Evolutionary conservation across 306 rosid species (phyloP).

Genomic region (Prunus mume): DNA sequence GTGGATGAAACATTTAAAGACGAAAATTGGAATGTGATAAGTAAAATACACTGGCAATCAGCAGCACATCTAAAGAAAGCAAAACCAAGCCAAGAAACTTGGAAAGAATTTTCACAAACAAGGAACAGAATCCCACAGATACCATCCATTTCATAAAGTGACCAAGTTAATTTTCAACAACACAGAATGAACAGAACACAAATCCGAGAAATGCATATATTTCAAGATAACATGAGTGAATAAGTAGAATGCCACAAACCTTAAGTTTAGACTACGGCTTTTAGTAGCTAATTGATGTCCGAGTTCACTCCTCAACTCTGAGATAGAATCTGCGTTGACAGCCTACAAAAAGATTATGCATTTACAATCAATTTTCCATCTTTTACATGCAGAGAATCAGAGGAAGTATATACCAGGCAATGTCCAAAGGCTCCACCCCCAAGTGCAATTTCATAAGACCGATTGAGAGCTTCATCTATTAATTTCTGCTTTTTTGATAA

Average conservation of each 20-base stretch:
- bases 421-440: conserved; percentile 64
- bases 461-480: conserved; percentile 54
- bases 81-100: not conserved
- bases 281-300: conserved; percentile 81
- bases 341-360: conserved; percentile 51
- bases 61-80: not conserved
- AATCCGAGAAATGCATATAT: not conserved
- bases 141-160: not conserved
- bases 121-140: not conserved
- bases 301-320: conserved; percentile 76
- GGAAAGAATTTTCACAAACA: not conserved
- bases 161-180: not conserved
- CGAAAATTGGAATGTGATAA: not conserved
- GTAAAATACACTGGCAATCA: not conserved
- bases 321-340: conserved; percentile 61
- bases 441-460: conserved; percentile 60
- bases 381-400: not conserved
- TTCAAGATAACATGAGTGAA: not conserved
- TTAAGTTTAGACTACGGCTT: conserved; percentile 60
- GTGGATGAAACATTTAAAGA: not conserved
- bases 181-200: not conserved
- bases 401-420: conserved; percentile 50
- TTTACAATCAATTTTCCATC: not conserved
- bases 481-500: conserved; percentile 60
- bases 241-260: conserved; percentile 43